Conservation (phyloP, 1,139 yeast genomes). For the Sugiyamaella grinbergsii region DNA sequence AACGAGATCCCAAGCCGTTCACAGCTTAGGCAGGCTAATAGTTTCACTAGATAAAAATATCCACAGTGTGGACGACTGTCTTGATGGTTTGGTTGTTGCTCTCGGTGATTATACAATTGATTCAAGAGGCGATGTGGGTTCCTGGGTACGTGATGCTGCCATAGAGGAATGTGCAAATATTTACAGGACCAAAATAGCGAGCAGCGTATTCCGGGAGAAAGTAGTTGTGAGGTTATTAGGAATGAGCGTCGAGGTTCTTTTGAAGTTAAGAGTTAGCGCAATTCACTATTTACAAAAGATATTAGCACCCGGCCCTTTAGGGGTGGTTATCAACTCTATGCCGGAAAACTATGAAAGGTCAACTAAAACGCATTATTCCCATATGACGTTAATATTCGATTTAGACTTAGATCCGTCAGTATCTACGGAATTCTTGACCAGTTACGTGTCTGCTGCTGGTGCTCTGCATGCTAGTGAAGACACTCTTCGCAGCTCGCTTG, state of each 20-base stretch:
- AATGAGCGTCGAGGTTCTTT: conserved; percentile 56
- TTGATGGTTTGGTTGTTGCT: conserved; percentile 28
- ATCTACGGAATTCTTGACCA: conserved; percentile 54
- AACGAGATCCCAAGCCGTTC: conserved; percentile 24
- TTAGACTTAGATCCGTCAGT: conserved; percentile 30
- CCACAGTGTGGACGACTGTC: background rate
- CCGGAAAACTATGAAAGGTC: conserved; percentile 23
- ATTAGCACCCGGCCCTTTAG: background rate
- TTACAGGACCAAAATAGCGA: conserved; percentile 6
- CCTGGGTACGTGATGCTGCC: conserved; percentile 61
- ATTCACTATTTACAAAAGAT: conserved; percentile 31
- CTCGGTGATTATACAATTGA: conserved; percentile 43
- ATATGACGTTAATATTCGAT: conserved; percentile 26
- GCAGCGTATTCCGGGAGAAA: conserved; percentile 21
- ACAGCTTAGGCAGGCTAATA: conserved; percentile 19
- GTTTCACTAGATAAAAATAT: background rate
- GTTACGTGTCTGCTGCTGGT: conserved; percentile 60
- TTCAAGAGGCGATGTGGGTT: conserved; percentile 56
- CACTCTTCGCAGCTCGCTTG: conserved; percentile 51
- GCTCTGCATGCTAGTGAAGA: conserved; percentile 57
- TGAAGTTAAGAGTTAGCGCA: conserved; percentile 44
- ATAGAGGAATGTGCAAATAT: conserved; percentile 36
- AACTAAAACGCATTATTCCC: conserved; percentile 23
- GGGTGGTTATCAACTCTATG: background rate
- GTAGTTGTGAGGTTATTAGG: conserved; percentile 50